Conservation (phyloP, 352 stramenopile genomes). For the Phytopythium helicoides region DNA sequence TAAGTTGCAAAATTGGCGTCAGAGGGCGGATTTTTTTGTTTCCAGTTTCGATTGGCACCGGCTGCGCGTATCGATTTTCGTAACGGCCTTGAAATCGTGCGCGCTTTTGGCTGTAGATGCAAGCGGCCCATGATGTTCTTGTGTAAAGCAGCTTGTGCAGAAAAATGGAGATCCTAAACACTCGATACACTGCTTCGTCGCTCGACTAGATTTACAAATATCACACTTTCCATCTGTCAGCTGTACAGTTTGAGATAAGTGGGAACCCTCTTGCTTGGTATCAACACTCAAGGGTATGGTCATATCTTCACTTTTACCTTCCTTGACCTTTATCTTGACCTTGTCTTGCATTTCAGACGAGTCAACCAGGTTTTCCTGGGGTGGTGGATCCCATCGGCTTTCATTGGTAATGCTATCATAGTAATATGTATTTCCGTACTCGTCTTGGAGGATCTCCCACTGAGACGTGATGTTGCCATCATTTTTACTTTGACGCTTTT, state of each 20-base stretch:
- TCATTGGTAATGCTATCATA: constrained; percentile 50
- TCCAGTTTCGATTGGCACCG: constrained; percentile 24
- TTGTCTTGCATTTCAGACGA: background rate
- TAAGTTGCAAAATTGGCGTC: constrained; percentile 29
- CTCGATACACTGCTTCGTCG: constrained; percentile 59
- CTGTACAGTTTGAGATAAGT: background rate
- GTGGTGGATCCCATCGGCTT: constrained; percentile 52
- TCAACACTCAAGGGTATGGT: constrained; percentile 2
- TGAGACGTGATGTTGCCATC: constrained; percentile 5
- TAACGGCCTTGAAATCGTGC: constrained; percentile 62
- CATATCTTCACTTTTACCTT: background rate
- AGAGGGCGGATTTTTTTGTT: background rate
- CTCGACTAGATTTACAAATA: constrained; percentile 25
- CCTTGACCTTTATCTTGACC: background rate
- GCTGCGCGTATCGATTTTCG: constrained; percentile 13
- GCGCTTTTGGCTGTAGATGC: constrained; percentile 10
- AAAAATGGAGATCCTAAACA: constrained; percentile 32
- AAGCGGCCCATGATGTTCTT: constrained; percentile 28
- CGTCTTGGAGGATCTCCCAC: constrained; percentile 37
- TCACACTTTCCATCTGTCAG: constrained; percentile 30
- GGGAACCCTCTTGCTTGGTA: background rate
- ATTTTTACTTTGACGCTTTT: constrained; percentile 6
- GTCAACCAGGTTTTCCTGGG: background rate
- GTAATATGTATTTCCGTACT: constrained; percentile 62
- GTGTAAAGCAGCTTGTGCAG: constrained; percentile 53